Evolutionary conservation across 805 yeast species (phyloP).

Genomic region (Sugiyamaella americana): DNA sequence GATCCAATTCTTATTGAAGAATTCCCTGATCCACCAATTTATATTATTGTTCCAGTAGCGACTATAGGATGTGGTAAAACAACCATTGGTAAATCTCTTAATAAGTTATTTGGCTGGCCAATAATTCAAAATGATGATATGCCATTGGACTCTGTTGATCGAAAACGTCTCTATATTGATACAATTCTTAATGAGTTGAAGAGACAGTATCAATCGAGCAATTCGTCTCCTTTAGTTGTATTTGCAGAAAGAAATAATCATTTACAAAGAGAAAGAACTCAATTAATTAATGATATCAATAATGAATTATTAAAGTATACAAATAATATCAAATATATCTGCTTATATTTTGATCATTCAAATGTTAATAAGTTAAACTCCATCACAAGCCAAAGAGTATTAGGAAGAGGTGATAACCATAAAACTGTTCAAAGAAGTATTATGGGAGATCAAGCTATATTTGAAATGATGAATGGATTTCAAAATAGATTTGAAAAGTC

Average conservation of each 20-base stretch:
- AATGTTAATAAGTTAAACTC: neutral
- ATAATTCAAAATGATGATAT: slow-evolving; percentile 76
- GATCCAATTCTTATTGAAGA: neutral
- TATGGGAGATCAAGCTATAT: neutral
- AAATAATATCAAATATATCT: neutral
- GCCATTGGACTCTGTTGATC: too few species aligned
- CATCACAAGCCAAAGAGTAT: slow-evolving; percentile 32
- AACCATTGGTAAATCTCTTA: slow-evolving; percentile 61
- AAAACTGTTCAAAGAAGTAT: slow-evolving; percentile 41
- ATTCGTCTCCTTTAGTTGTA: slow-evolving; percentile 1
- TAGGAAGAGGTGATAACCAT: slow-evolving; percentile 77
- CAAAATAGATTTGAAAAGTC: neutral
- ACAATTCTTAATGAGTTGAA: neutral
- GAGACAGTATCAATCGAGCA: neutral
- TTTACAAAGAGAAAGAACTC: neutral
- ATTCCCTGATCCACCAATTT: slow-evolving; percentile 22
- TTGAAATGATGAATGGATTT: slow-evolving; percentile 1
- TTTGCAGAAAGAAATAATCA: slow-evolving; percentile 5
- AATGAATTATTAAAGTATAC: neutral
- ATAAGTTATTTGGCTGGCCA: slow-evolving; percentile 57
- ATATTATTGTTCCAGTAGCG: slow-evolving; percentile 73
- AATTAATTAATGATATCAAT: neutral
- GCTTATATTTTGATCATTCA: slow-evolving; percentile 1
- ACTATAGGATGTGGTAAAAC: slow-evolving; percentile 96
- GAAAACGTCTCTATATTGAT: neutral